Evolutionary conservation across 1,139 yeast genomes (phyloP).

Genomic region (Kurtzmaniella natalensis): DNA sequence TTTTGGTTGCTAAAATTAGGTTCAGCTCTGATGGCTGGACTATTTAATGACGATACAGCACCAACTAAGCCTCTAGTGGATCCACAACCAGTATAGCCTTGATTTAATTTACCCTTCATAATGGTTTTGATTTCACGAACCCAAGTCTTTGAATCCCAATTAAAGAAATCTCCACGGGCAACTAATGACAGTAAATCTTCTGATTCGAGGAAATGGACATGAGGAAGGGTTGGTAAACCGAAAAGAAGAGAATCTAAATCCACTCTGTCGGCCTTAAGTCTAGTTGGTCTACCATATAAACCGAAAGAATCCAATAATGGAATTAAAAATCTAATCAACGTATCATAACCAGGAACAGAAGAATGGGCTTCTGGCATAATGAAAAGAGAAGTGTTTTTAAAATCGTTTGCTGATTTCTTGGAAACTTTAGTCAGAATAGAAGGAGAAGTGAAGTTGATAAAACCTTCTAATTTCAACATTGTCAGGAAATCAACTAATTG

Average conservation of each 20-base stretch:
- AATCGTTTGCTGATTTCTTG: constrained; percentile 46
- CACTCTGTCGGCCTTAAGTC: constrained; percentile 81
- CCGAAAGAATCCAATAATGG: constrained; percentile 85
- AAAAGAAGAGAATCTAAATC: constrained; percentile 78
- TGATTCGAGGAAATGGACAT: constrained; percentile 67
- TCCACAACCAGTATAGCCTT: constrained; percentile 87
- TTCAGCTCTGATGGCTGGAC: constrained; percentile 15
- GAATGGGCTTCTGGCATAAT: constrained; percentile 95
- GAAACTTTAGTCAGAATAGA: constrained; percentile 29
- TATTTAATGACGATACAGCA: constrained; percentile 47
- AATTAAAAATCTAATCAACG: constrained; percentile 79
- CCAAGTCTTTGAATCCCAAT: constrained; percentile 77
- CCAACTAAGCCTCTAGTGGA: constrained; percentile 58
- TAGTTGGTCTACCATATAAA: constrained; percentile 85
- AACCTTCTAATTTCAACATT: constrained; percentile 83
- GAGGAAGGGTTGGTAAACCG: constrained; percentile 89
- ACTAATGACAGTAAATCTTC: constrained; percentile 24
- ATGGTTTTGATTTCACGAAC: constrained; percentile 56
- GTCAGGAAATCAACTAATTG: constrained; percentile 81
- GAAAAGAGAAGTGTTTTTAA: constrained; percentile 77
- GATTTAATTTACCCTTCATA: constrained; percentile 56
- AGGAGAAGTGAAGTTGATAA: constrained; percentile 57
- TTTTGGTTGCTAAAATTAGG: background rate
- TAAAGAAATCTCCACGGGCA: constrained; percentile 19
- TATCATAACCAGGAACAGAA: constrained; percentile 92